These are phyloP conservation scores for Aeschynomene evenia DNA, from an alignment of 306 rosid genomes.

Conservation along the genomic window DNA sequence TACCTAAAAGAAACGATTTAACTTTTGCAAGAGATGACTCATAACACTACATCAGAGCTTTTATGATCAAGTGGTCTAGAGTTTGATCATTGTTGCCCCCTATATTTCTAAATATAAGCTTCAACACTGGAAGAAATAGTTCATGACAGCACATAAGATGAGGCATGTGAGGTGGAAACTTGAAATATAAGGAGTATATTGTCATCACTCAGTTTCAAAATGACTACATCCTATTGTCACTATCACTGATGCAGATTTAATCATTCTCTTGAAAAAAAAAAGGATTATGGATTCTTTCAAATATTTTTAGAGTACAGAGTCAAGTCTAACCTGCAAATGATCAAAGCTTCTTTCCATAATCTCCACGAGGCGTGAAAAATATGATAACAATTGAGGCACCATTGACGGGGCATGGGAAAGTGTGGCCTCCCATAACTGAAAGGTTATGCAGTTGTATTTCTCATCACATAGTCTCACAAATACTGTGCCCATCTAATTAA, in stretches of 20 bases:
- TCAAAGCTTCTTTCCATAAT: conserved; percentile 92
- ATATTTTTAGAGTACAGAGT: conserved; percentile 20
- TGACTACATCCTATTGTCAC: conserved; percentile 6
- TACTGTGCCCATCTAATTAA: conserved; percentile 1
- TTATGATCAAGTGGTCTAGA: no score
- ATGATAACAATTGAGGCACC: conserved; percentile 79
- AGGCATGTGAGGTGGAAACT: conserved; percentile 7
- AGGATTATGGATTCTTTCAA: conserved; percentile 2
- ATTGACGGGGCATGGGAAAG: conserved; percentile 91
- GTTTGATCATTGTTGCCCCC: no score
- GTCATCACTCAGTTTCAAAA: conserved; percentile 18
- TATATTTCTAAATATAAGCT: no score
- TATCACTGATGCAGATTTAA: background rate
- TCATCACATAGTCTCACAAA: conserved; percentile 27
- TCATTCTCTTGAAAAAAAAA: conserved; percentile 13
- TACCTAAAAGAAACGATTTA: no score
- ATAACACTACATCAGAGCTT: no score
- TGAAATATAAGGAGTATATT: background rate
- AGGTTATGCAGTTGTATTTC: conserved; percentile 30
- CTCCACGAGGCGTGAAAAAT: conserved; percentile 74
- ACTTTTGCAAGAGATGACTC: no score
- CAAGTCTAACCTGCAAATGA: conserved; percentile 77
- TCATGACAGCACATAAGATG: background rate
- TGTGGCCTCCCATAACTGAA: conserved; percentile 98
- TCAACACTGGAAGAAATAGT: no score